phyloP scores from a whole-genome alignment of 1,139 yeast genomes.

The Meyerozyma guilliermondii region DNA sequence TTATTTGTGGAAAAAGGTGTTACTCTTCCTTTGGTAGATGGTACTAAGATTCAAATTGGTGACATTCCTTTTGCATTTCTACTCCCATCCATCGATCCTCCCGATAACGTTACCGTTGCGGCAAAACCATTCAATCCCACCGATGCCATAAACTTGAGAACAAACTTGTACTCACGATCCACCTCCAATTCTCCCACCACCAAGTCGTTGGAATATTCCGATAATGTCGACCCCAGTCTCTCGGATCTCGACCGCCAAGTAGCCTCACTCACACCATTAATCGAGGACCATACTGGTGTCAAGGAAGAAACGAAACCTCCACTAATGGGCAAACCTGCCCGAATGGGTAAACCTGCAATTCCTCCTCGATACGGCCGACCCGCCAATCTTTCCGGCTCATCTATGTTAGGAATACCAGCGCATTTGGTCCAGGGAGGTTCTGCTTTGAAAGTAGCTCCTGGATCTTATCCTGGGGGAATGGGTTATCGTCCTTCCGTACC shows the following conservation, averaged over 20 bases:
- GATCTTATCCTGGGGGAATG: background rate
- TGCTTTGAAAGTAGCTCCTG: conserved; percentile 1
- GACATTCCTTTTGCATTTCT: conserved; percentile 85
- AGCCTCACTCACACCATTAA: background rate
- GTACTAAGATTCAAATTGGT: conserved; percentile 86
- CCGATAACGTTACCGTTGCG: conserved; percentile 10
- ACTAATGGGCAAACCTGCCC: conserved; percentile 35
- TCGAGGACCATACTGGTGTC: conserved; percentile 17
- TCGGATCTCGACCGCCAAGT: conserved; percentile 1
- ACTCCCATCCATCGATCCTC: conserved; percentile 51
- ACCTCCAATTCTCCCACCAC: conserved; percentile 16
- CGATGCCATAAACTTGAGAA: conserved; percentile 49
- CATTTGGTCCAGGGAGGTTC: conserved; percentile 1
- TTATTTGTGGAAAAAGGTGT: conserved; percentile 82
- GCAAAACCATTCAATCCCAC: conserved; percentile 45
- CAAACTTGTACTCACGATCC: conserved; percentile 32
- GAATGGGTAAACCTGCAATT: conserved; percentile 42
- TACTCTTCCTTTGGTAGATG: conserved; percentile 78
- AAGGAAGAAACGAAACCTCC: conserved; percentile 36
- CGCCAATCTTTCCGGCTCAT: conserved; percentile 23
- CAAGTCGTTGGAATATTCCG: conserved; percentile 4
- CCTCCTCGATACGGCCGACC: conserved; percentile 29
- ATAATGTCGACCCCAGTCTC: conserved; percentile 4
- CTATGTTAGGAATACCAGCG: background rate
- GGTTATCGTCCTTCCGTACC: background rate